These are phyloP conservation scores for Nicotiana paniculata DNA, from an alignment of 257 asterid genomes.

Conservation along the genomic window DNA sequence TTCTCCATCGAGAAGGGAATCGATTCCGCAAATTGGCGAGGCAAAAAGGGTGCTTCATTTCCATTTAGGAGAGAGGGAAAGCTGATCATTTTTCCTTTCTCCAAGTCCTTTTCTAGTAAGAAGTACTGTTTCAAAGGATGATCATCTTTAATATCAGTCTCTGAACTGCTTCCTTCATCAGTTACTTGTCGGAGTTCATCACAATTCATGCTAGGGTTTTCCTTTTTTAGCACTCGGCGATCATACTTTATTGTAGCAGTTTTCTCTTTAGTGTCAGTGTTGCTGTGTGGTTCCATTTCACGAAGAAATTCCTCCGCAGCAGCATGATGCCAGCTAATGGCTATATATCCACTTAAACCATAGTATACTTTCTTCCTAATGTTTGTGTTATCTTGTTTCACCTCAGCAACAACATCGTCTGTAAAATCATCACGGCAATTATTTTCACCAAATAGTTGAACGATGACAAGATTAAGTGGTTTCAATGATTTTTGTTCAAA, in stretches of 20 bases:
- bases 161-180: neutral
- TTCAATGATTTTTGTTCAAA: too few relatives aligned
- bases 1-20: neutral
- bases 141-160: neutral
- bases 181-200: neutral
- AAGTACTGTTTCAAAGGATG: neutral
- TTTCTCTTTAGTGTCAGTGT: too few relatives aligned
- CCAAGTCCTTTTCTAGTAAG: neutral
- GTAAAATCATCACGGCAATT: neutral
- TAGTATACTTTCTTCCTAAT: neutral
- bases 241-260: neutral
- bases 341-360: neutral
- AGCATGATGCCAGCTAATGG: neutral
- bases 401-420: neutral
- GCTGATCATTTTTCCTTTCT: constrained; percentile 2
- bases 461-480: too few relatives aligned
- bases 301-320: neutral
- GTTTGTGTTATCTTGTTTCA: neutral
- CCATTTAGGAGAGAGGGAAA: neutral
- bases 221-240: neutral
- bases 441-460: too few relatives aligned
- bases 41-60: neutral
- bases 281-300: too few relatives aligned
- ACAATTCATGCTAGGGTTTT: neutral
- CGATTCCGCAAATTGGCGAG: constrained; percentile 11